Evolutionary conservation across 352 stramenopile genomes (phyloP).

Genomic region (Phytopythium helicoides): DNA sequence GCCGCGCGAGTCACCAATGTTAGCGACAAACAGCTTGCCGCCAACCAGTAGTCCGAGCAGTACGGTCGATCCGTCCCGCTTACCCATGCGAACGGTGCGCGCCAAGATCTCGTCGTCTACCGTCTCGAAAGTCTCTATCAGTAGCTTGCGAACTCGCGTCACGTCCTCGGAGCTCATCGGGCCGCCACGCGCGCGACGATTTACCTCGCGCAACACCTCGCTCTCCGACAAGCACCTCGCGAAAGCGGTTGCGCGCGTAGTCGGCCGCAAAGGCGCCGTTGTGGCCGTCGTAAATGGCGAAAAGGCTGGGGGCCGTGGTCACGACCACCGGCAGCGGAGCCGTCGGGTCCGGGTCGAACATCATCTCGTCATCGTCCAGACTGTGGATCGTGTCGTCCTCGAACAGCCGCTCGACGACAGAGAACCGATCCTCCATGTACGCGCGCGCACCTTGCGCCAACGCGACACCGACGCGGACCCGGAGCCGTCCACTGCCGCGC

Average conservation of each 20-base stretch:
- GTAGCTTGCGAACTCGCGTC: slow-evolving; percentile 37
- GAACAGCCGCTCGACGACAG: slow-evolving; percentile 58
- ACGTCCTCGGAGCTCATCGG: slow-evolving; percentile 47
- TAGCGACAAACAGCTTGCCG: slow-evolving; percentile 77
- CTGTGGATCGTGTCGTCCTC: slow-evolving; percentile 18
- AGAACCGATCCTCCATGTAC: slow-evolving; percentile 84
- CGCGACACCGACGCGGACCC: slow-evolving; percentile 46
- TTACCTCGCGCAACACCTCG: slow-evolving; percentile 46
- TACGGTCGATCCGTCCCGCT: slow-evolving; percentile 74
- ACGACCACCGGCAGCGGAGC: not conserved
- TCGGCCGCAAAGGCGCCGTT: slow-evolving; percentile 73
- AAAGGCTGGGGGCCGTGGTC: slow-evolving; percentile 40
- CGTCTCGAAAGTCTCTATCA: slow-evolving; percentile 51
- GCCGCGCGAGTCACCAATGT: slow-evolving; percentile 72
- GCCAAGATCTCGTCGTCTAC: slow-evolving; percentile 77
- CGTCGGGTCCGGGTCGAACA: slow-evolving; percentile 1
- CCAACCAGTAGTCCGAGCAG: slow-evolving; percentile 64
- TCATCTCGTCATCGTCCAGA: slow-evolving; percentile 29
- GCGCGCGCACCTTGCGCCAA: slow-evolving; percentile 57
- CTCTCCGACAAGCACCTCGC: slow-evolving; percentile 50
- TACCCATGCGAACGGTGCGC: slow-evolving; percentile 61
- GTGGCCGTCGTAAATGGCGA: slow-evolving; percentile 76
- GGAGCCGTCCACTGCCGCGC: slow-evolving; percentile 20
- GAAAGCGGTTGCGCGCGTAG: slow-evolving; percentile 54
- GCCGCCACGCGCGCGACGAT: slow-evolving; percentile 25